phyloP scores from a whole-genome alignment of 2,329 filamentous ascomycete species.

The Paecilomyces fulvus region DNA sequence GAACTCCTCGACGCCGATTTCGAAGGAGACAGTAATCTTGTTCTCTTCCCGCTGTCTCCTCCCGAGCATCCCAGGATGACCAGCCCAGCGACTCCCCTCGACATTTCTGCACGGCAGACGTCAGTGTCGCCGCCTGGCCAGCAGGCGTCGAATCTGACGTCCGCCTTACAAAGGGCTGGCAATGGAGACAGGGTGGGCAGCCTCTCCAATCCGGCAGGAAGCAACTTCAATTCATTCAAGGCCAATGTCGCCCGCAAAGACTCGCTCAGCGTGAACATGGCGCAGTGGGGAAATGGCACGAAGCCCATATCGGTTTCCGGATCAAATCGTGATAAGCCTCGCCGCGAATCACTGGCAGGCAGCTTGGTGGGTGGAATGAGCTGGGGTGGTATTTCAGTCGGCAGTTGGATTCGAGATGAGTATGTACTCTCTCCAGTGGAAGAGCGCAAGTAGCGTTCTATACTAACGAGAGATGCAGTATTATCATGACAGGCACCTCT shows the following conservation, averaged over 20 bases:
- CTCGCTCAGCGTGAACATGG: slow-evolving; percentile 43
- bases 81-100: slow-evolving; percentile 48
- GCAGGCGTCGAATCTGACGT: slow-evolving; percentile 56
- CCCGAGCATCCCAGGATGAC: slow-evolving; percentile 39
- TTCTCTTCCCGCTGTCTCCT: slow-evolving; percentile 32
- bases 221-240: slow-evolving; percentile 30
- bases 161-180: slow-evolving; percentile 46
- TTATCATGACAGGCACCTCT: slow-evolving; percentile 94
- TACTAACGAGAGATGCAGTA: slow-evolving; percentile 47
- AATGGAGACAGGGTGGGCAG: slow-evolving; percentile 35
- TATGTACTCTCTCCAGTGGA: slow-evolving; percentile 31
- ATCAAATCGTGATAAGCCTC: slow-evolving; percentile 40
- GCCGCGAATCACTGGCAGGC: slow-evolving; percentile 52
- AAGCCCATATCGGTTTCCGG: slow-evolving; percentile 53
- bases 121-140: slow-evolving; percentile 51
- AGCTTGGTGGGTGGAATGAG: slow-evolving; percentile 74
- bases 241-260: slow-evolving; percentile 42
- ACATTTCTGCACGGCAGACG: slow-evolving; percentile 50
- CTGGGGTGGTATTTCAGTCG: slow-evolving; percentile 93
- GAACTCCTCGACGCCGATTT: slow-evolving; percentile 20
- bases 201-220: slow-evolving; percentile 36
- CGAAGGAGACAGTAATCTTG: slow-evolving; percentile 28
- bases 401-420: slow-evolving; percentile 97
- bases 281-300: slow-evolving; percentile 50
- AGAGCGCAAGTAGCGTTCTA: neutral